Evolutionary conservation across 2,329 filamentous ascomycete species (phyloP).

Genomic region (Dendrostoma leiphaemia): DNA sequence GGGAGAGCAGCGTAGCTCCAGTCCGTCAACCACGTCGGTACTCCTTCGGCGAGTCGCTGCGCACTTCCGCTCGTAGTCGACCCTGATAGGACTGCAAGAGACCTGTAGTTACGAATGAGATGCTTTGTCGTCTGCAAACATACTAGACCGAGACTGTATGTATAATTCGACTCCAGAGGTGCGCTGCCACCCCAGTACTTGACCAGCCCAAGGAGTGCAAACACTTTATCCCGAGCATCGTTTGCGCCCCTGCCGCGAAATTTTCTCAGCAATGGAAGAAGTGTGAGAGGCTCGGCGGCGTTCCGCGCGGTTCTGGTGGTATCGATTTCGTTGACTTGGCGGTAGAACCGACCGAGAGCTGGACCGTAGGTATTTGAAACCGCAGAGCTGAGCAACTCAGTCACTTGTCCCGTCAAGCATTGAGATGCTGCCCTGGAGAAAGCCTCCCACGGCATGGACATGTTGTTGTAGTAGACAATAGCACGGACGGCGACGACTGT

Average conservation of each 20-base stretch:
- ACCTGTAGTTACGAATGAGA: background rate
- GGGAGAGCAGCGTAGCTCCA: constrained; percentile 2
- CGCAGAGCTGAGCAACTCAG: background rate
- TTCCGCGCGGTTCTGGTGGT: background rate
- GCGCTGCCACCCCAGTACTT: background rate
- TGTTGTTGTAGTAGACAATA: constrained; percentile 1
- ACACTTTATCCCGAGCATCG: constrained; percentile 5
- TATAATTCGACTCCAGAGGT: background rate
- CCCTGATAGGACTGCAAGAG: background rate
- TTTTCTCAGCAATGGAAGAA: background rate
- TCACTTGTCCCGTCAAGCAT: background rate
- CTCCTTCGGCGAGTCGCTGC: background rate
- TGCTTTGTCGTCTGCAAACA: background rate
- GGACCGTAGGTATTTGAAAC: background rate
- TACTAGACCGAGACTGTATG: background rate
- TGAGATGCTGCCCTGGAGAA: background rate
- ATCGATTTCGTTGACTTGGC: constrained; percentile 2
- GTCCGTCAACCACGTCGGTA: constrained; percentile 4
- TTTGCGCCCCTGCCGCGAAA: constrained; percentile 1
- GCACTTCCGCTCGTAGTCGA: background rate
- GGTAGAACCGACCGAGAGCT: background rate
- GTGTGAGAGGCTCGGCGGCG: background rate
- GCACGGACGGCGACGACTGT: background rate
- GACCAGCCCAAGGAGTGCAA: background rate
- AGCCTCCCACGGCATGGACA: constrained; percentile 7